Conservation (phyloP, 495 filamentous ascomycete species). For the Tuber brumale region DNA sequence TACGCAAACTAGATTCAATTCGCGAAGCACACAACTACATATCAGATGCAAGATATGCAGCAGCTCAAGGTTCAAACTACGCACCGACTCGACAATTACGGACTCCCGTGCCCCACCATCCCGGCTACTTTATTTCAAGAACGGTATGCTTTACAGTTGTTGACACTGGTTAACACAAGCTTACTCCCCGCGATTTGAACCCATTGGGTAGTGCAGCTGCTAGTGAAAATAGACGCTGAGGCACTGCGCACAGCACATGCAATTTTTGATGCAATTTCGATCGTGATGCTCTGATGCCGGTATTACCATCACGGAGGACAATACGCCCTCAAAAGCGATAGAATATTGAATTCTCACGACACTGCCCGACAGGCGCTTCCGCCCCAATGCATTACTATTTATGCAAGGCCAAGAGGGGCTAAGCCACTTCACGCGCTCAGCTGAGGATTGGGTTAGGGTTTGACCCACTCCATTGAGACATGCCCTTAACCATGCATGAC, state of each 20-base stretch:
- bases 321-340: background rate
- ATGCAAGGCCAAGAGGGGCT: background rate
- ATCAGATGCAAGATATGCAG: background rate
- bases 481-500: background rate
- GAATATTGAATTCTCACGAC: background rate
- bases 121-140: background rate
- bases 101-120: background rate
- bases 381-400: background rate
- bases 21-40: background rate
- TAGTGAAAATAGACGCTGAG: background rate
- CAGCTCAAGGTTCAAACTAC: background rate
- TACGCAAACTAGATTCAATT: background rate
- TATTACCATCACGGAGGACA: background rate
- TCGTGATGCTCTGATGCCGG: background rate
- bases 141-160: background rate
- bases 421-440: background rate
- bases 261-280: background rate
- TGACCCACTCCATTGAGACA: background rate
- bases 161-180: background rate
- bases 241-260: background rate
- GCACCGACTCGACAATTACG: background rate
- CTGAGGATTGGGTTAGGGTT: background rate
- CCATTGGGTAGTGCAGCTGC: background rate
- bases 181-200: background rate
- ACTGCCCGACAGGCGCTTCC: background rate